phyloP scores from a whole-genome alignment of 2,329 filamentous ascomycete genomes.

The Immersiporthe knoxdaviesiana region DNA sequence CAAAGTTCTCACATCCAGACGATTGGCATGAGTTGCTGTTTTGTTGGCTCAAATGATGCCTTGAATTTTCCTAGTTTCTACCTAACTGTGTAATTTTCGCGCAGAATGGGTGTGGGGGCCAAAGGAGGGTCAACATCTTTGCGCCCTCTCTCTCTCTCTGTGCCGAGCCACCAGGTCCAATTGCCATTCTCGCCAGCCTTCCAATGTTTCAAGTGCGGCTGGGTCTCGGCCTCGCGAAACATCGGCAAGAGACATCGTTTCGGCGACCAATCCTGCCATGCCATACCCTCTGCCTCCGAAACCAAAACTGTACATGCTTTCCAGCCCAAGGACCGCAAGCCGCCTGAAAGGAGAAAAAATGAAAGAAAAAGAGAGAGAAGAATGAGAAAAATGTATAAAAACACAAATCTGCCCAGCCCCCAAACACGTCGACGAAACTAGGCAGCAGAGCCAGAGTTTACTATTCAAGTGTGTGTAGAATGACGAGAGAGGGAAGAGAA shows the following conservation, averaged over 20 bases:
- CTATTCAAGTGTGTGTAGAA: slow-evolving; percentile 7
- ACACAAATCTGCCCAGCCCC: slow-evolving; percentile 9
- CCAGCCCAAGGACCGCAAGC: slow-evolving; percentile 19
- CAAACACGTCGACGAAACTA: slow-evolving; percentile 16
- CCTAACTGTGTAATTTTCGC: slow-evolving; percentile 23
- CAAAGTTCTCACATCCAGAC: not conserved
- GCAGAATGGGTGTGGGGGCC: slow-evolving; percentile 18
- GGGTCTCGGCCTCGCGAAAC: slow-evolving; percentile 3
- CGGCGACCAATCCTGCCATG: not conserved
- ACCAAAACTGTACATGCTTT: slow-evolving; percentile 9
- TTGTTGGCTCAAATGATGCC: slow-evolving; percentile 21
- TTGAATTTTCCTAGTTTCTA: slow-evolving; percentile 29
- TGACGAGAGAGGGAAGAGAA: slow-evolving; percentile 27
- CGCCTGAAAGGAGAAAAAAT: not conserved
- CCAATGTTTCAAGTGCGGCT: slow-evolving; percentile 17
- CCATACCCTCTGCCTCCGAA: not conserved
- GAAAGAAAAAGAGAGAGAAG: not conserved
- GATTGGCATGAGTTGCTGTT: not conserved
- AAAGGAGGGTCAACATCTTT: slow-evolving; percentile 11
- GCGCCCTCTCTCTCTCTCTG: not conserved
- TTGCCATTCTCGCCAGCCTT: slow-evolving; percentile 4
- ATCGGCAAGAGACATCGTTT: not conserved
- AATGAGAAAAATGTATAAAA: not conserved
- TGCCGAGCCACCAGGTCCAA: slow-evolving; percentile 9
- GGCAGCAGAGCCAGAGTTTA: not conserved